These are phyloP conservation scores for Pseudonitzschia delicatissima DNA, from an alignment of 108 stramenopile genomes.

Conservation along the genomic window DNA sequence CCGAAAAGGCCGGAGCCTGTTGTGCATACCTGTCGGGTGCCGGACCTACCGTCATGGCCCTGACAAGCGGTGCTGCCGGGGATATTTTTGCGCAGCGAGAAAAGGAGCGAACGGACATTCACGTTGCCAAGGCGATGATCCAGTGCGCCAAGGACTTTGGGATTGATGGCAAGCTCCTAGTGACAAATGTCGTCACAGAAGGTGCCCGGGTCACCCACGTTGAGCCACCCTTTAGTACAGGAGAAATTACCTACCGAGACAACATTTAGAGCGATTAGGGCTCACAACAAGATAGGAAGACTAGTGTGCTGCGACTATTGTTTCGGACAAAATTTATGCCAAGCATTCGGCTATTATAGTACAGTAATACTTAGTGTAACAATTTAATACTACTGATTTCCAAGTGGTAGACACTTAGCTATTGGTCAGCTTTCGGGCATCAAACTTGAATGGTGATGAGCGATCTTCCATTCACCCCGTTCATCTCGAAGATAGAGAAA, in stretches of 20 bases:
- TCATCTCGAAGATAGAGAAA: slow-evolving; percentile 52
- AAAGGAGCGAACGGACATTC: slow-evolving; percentile 90
- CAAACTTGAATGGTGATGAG: slow-evolving; percentile 59
- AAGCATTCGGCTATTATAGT: too few species aligned
- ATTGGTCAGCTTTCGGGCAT: slow-evolving; percentile 74
- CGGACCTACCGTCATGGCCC: slow-evolving; percentile 97
- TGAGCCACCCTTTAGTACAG: slow-evolving; percentile 83
- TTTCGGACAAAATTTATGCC: too few species aligned
- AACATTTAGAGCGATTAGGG: slow-evolving; percentile 64
- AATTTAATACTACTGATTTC: too few species aligned
- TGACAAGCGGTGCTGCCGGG: slow-evolving; percentile 93
- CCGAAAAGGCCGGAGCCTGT: slow-evolving; percentile 90
- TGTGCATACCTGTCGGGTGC: slow-evolving; percentile 94
- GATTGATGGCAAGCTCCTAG: slow-evolving; percentile 75
- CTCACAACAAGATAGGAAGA: background rate
- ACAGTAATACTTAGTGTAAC: too few species aligned
- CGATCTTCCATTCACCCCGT: slow-evolving; percentile 61
- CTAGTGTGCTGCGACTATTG: background rate
- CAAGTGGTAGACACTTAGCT: too few species aligned
- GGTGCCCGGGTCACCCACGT: slow-evolving; percentile 84
- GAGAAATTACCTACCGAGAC: slow-evolving; percentile 76
- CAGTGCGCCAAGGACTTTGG: slow-evolving; percentile 73
- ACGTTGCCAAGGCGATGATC: slow-evolving; percentile 96
- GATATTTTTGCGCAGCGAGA: slow-evolving; percentile 97
- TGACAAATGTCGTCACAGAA: slow-evolving; percentile 74